Evolutionary conservation across 306 rosid species (phyloP).

Genomic region (Corylus americana): DNA sequence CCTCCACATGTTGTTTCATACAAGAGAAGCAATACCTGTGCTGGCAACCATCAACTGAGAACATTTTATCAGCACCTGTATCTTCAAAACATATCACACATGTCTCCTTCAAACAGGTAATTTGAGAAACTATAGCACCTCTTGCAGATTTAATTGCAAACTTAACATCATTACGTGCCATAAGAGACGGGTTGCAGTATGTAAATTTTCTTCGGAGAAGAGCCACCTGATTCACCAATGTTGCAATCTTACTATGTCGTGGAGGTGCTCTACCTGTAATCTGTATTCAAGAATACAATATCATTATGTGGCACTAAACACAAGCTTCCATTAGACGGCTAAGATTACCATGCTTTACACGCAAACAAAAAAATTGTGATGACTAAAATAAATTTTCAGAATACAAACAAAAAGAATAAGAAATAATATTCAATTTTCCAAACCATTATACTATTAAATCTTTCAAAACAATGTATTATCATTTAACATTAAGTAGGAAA

Average conservation of each 20-base stretch:
- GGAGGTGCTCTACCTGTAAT: conserved; percentile 35
- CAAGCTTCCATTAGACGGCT: not conserved
- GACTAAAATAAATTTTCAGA: no score
- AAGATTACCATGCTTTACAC: not conserved
- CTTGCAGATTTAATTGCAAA: conserved; percentile 40
- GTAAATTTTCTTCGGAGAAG: conserved; percentile 37
- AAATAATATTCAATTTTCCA: no score
- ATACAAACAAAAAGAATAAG: no score
- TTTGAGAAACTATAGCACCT: conserved; percentile 53
- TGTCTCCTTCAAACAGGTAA: conserved; percentile 29
- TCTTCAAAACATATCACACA: conserved; percentile 58
- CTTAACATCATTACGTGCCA: conserved; percentile 19
- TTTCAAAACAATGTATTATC: no score
- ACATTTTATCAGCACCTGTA: conserved; percentile 36
- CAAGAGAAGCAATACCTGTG: conserved; percentile 59
- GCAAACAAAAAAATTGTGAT: not conserved
- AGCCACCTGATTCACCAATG: conserved; percentile 34
- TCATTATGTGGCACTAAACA: not conserved
- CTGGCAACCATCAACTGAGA: conserved; percentile 47
- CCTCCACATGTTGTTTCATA: conserved; percentile 62
- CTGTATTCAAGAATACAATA: conserved; percentile 23
- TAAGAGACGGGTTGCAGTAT: conserved; percentile 39
- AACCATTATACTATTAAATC: no score
- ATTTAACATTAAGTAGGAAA: no score
- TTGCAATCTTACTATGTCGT: conserved; percentile 22